Evolutionary conservation across 441 rosid species (phyloP), one percentile per base, ranked within the genome.

Genomic region (Erysimum cheiri): DNA sequence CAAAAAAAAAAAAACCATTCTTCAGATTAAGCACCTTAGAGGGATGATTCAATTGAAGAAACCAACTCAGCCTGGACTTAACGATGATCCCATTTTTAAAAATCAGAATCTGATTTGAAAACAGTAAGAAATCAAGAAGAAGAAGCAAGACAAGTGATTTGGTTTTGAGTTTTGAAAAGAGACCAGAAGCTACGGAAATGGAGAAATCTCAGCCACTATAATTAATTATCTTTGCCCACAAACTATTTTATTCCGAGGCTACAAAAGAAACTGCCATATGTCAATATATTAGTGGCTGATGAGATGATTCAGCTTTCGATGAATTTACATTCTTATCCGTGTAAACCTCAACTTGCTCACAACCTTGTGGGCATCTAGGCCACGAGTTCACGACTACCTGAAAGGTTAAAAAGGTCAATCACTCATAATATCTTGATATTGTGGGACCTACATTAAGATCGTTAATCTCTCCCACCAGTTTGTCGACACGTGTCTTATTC

Each of bases 171-270:
- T n/a, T n/a, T n/a, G n/a, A n/a, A n/a, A n/a, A n/a, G 50, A 37
- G 12, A 41, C 55, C 39, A 57, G 60, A 55, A 63, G 48, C 74
- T 62, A 58, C n/a, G n/a, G 43, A 76, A 19, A 50, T 50, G 69
- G 76, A 71, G 43, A 71, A 76, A 65, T 8, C 78, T 75, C 78
- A 69, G 78, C 78, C 78, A 75, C 78, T 69, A 69, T 37, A 3
- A 26, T 54, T 70, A 11, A n/a, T n/a, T n/a, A n/a, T 4, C 17
- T 55, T 31, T 44, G 9, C 9, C 17, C 57, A 8, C 60, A 60
- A 62, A 70, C 36, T 39, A 12, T 5, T 52, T 29, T 3, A 59
- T 41, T 66, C 60, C 63, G 60, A 68, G 78, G 74, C 74, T 69
- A 69, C 39, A 48, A 55, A 39, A n/a, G 56, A 67, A 44, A 60